A percentile compares a stretch with the other conserved stretches of the same genome.
Evolutionary conservation across 495 filamentous ascomycete species (phyloP).

Genomic region (Podospora comata): DNA sequence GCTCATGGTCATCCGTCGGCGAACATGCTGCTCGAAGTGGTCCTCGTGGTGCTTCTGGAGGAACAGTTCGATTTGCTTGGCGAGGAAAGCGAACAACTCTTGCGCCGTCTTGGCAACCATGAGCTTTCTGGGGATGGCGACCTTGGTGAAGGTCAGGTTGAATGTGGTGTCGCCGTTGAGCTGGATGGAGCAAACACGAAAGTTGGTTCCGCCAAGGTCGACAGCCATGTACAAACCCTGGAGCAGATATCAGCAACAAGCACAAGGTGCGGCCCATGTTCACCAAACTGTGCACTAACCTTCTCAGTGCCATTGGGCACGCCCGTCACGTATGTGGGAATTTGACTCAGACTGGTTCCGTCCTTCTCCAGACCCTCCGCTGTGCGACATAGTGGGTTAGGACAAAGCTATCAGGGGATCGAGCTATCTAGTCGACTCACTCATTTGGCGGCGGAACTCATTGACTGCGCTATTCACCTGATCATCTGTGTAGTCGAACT

Average conservation of each 20-base stretch:
- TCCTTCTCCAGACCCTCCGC: conserved; percentile 79
- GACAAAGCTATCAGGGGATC: not conserved
- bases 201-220: conserved; percentile 95
- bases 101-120: conserved; percentile 85
- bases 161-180: conserved; percentile 91
- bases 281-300: conserved; percentile 40
- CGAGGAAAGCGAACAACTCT: conserved; percentile 90
- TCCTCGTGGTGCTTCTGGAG: conserved; percentile 83
- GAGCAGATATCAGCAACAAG: conserved; percentile 15
- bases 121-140: conserved; percentile 80
- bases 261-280: not conserved
- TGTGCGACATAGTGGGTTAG: conserved; percentile 25
- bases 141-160: conserved; percentile 85
- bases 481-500: conserved; percentile 82
- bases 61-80: conserved; percentile 86
- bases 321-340: conserved; percentile 91
- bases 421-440: conserved; percentile 45
- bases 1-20: conserved; percentile 55
- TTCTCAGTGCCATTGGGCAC: conserved; percentile 98
- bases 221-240: conserved; percentile 95
- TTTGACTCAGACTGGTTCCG: conserved; percentile 82
- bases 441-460: conserved; percentile 82
- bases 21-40: conserved; percentile 71
- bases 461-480: conserved; percentile 74
- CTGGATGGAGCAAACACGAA: conserved; percentile 92